Evolutionary conservation across 345 rosid species (phyloP).

Genomic region (Laguncularia racemosa): DNA sequence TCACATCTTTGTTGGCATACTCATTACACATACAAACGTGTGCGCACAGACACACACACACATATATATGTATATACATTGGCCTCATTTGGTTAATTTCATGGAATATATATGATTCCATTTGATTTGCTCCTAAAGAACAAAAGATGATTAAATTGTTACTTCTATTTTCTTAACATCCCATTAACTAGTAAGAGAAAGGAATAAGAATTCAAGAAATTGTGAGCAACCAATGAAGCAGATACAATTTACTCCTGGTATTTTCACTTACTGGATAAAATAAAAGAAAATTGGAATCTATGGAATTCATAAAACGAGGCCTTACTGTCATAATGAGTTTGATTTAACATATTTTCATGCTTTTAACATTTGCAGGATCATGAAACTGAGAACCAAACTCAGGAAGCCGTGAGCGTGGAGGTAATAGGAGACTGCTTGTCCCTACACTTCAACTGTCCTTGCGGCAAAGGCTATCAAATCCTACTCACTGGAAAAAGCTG

Average conservation of each 20-base stretch:
- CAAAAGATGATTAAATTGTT: too few species aligned
- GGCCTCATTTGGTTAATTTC: not conserved
- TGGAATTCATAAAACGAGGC: not conserved
- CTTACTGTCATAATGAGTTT: not conserved
- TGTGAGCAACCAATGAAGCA: too few species aligned
- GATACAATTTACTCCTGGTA: too few species aligned
- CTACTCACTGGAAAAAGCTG: constrained; percentile 31
- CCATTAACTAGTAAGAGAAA: not conserved
- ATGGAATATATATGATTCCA: not conserved
- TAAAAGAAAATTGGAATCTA: not conserved
- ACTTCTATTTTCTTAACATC: too few species aligned
- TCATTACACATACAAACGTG: too few species aligned
- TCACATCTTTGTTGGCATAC: too few species aligned
- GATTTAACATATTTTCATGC: too few species aligned
- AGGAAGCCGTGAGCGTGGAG: constrained; percentile 44
- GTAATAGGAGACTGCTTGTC: constrained; percentile 26
- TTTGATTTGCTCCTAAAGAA: not conserved
- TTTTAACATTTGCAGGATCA: constrained; percentile 7
- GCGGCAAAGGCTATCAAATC: constrained; percentile 35
- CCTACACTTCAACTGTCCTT: constrained; percentile 36
- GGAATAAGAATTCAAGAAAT: not conserved
- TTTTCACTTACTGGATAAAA: too few species aligned
- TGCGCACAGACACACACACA: too few species aligned
- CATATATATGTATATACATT: not conserved
- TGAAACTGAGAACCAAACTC: constrained; percentile 12